Evolutionary conservation across 2,329 filamentous ascomycete species (phyloP).

Genomic region (Cyphellophora europaea): DNA sequence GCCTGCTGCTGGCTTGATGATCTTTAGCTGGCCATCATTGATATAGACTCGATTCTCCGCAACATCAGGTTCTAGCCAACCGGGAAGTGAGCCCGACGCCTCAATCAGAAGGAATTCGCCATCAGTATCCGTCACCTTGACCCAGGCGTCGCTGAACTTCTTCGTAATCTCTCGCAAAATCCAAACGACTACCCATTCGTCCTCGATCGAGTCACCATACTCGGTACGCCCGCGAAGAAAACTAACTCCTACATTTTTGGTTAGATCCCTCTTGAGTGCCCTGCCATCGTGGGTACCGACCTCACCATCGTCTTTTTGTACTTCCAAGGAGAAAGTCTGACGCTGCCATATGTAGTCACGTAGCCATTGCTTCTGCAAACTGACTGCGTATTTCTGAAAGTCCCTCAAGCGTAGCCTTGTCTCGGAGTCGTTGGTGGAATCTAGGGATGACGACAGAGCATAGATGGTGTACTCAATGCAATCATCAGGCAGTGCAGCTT

Average conservation of each 20-base stretch:
- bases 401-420: constrained; percentile 58
- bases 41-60: constrained; percentile 88
- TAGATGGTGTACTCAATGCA: constrained; percentile 79
- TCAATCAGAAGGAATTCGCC: constrained; percentile 94
- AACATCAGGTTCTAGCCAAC: constrained; percentile 86
- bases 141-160: constrained; percentile 65
- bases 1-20: constrained; percentile 54
- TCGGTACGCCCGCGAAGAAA: constrained; percentile 70
- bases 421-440: constrained; percentile 44
- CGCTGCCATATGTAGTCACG: constrained; percentile 93
- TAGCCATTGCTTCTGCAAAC: constrained; percentile 56
- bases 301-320: constrained; percentile 52
- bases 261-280: constrained; percentile 15
- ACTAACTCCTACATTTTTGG: constrained; percentile 30
- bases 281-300: constrained; percentile 9
- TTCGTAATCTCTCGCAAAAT: constrained; percentile 72
- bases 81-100: constrained; percentile 76
- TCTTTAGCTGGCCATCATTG: constrained; percentile 61
- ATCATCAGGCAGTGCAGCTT: constrained; percentile 63
- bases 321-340: constrained; percentile 64
- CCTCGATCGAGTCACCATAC: constrained; percentile 89
- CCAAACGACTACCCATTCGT: constrained; percentile 96
- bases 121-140: constrained; percentile 74
- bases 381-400: constrained; percentile 59
- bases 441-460: constrained; percentile 50